Evolutionary conservation across 306 rosid genomes (phyloP), one percentile per base, ranked within the genome.

Genomic region (Oemleria cerasiformis): DNA sequence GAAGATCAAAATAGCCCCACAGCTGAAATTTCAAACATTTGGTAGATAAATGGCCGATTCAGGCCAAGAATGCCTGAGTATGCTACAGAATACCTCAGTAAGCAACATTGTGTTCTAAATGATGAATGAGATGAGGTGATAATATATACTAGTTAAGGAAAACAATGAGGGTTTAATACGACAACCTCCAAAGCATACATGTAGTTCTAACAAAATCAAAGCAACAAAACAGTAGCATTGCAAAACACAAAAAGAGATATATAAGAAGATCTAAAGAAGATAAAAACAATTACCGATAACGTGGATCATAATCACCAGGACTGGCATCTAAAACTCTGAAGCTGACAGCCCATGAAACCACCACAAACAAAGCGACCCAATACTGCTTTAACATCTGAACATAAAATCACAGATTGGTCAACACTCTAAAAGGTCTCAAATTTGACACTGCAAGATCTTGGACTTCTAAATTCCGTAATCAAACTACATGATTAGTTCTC

Each of bases 281-380:
- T 43, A 36, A 53, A 19, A 44, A 36, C 12, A 8, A 67, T 39
- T 80, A 90, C 97, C 97, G 84, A 73, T 82, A 92, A 23, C 3
- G 90, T 2, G 87, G 92, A 87, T 90, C 88, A 76, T 81, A 81
- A 84, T 90, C 98, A 62, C 98, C 97, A 1, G 84, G 82, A 81
- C 97, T 88, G 74, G 96, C 97, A 71, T 90, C 77, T 71, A 83
- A 49, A 45, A 70, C 78, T 71, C 75, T 65, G 63, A 75, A 84
- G 68, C 48, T 70, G 47, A 80, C 67, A 56, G 71, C 75, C 73
- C 81, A 85, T 1, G 85, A 81, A 48, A 92, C 64, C 78, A 79
- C 75, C 73, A 82, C 79, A 60, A 90, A 76, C 34, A 90, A 84
- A 73, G 81, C 83, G 74, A 82, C 68, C 65, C 68, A 68, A 63